A percentile compares a stretch with the other conserved stretches of the same genome.
Conservation (phyloP, 352 stramenopile species). For the Globisporangium uncinulatum region DNA sequence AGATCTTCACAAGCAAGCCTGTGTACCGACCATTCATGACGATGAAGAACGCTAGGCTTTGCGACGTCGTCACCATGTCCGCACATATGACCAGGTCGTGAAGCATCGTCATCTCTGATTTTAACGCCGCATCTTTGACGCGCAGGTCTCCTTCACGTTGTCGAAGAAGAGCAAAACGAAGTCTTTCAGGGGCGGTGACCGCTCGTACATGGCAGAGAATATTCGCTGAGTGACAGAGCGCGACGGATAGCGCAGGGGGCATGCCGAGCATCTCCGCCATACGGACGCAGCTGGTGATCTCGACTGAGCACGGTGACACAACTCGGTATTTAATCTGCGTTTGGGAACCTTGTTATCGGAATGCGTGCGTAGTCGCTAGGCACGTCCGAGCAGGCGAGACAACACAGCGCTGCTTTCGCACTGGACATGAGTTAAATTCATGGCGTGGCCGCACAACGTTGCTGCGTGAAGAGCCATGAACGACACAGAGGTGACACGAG, state of each 20-base stretch:
- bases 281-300: constrained; percentile 26
- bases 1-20: no score
- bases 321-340: constrained; percentile 13
- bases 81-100: no score
- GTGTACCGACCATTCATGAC: no score
- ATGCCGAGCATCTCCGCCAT: constrained; percentile 42
- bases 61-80: no score
- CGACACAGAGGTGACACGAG: not conserved
- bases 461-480: constrained; percentile 6
- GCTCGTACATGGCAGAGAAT: constrained; percentile 36
- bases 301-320: constrained; percentile 29
- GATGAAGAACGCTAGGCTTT: no score
- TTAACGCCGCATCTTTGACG: no score
- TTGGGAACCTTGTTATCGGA: constrained; percentile 15
- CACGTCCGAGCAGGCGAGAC: constrained; percentile 23
- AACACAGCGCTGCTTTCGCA: constrained; percentile 44
- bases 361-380: constrained; percentile 28
- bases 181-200: no score
- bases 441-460: constrained; percentile 22
- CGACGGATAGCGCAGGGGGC: constrained; percentile 20
- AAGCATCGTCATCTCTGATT: no score
- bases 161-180: no score
- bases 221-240: constrained; percentile 29
- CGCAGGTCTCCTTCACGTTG: no score
- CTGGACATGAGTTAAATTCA: constrained; percentile 19